These are phyloP conservation scores for Solanum chilense DNA, from an alignment of 257 asterid genomes.

Conservation along the genomic window DNA sequence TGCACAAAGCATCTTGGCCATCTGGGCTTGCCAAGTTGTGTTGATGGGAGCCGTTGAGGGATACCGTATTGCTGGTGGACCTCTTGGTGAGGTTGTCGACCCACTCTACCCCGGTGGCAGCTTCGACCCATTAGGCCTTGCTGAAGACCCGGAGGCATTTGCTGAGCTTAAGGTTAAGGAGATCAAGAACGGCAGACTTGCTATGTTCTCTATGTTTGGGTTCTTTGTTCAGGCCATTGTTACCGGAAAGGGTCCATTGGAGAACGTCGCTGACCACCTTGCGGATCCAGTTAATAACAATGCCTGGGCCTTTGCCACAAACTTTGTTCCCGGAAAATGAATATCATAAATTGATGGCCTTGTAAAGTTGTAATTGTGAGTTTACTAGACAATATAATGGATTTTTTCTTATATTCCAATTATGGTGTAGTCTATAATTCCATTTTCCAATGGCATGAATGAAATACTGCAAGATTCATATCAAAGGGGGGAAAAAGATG, in stretches of 20 bases:
- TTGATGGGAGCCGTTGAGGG: too few relatives aligned
- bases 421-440: not conserved
- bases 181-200: too few relatives aligned
- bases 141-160: too few relatives aligned
- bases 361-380: not conserved
- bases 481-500: not conserved
- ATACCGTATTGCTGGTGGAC: too few relatives aligned
- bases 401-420: not conserved
- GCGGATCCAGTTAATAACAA: constrained; percentile 32
- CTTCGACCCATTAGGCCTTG: too few relatives aligned
- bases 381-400: not conserved
- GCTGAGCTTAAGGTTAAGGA: too few relatives aligned
- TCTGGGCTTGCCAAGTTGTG: too few relatives aligned
- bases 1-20: too few relatives aligned
- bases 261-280: constrained; percentile 54
- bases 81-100: too few relatives aligned
- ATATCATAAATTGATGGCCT: not conserved
- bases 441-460: not conserved
- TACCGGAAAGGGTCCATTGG: constrained; percentile 18
- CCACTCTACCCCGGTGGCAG: too few relatives aligned
- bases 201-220: too few relatives aligned
- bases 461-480: not conserved
- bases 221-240: too few relatives aligned
- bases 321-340: not conserved
- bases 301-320: not conserved